A percentile compares a stretch with the other conserved stretches of the same genome.
phyloP scores from a whole-genome alignment of 1,284 basidiomycete species.

The Tremellales sp. region DNA sequence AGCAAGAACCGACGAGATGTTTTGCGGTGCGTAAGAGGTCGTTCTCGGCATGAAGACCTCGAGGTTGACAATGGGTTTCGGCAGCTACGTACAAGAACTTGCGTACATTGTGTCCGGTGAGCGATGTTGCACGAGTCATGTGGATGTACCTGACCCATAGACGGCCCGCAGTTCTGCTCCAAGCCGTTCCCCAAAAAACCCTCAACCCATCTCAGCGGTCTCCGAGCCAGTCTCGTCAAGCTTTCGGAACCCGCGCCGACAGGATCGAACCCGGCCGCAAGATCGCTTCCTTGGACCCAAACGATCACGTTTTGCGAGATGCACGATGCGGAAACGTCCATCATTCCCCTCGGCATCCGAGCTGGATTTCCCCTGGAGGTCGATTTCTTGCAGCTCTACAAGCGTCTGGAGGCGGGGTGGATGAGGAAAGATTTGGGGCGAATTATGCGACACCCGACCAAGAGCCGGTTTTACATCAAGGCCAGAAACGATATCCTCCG shows the following conservation, averaged over 20 bases:
- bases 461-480: conserved; percentile 18
- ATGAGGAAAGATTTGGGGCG: conserved; percentile 22
- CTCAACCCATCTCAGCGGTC: conserved; percentile 12
- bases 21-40: too few relatives aligned
- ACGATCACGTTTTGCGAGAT: conserved; percentile 31
- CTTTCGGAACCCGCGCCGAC: conserved; percentile 14
- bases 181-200: conserved; percentile 21
- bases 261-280: conserved; percentile 10
- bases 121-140: conserved; percentile 12
- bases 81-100: conserved; percentile 12
- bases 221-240: conserved; percentile 3
- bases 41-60: too few relatives aligned
- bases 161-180: conserved; percentile 18
- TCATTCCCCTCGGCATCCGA: conserved; percentile 36
- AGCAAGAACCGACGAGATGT: too few relatives aligned
- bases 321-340: conserved; percentile 34
- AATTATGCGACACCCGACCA: conserved; percentile 22
- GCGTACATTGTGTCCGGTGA: conserved; percentile 54
- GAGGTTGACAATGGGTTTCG: too few relatives aligned
- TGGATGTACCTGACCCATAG: neutral
- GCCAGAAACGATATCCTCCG: conserved; percentile 12
- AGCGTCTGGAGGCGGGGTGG: conserved; percentile 26
- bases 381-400: conserved; percentile 27
- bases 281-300: conserved; percentile 15
- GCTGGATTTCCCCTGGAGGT: conserved; percentile 35